Evolutionary conservation across 495 filamentous ascomycete species (phyloP).

Genomic region (Lichina pygmaea): DNA sequence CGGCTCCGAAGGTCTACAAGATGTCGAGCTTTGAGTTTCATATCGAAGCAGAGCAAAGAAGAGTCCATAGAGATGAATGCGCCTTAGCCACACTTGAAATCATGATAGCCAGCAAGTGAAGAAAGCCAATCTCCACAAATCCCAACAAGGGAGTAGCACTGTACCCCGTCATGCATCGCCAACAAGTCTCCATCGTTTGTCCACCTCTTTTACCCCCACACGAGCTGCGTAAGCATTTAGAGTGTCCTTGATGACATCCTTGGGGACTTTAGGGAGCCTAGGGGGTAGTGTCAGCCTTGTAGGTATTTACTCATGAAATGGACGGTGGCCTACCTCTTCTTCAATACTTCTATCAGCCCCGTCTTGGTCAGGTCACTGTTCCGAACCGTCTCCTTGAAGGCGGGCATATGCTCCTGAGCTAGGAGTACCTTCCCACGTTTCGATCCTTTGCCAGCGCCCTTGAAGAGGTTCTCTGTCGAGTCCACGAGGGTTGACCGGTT

Average conservation of each 20-base stretch:
- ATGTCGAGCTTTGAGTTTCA: not conserved
- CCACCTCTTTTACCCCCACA: conserved; percentile 29
- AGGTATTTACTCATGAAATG: conserved; percentile 2
- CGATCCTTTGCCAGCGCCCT: no score
- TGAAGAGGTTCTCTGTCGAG: no score
- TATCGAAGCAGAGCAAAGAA: not conserved
- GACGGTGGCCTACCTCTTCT: conserved; percentile 25
- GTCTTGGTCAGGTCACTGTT: conserved; percentile 50
- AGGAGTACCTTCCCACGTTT: not conserved
- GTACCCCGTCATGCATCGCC: not conserved
- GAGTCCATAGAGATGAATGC: not conserved
- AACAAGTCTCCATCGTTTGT: conserved; percentile 32
- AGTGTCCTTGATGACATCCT: conserved; percentile 44
- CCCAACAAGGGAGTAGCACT: no score
- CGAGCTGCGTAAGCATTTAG: conserved; percentile 41
- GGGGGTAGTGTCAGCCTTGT: not conserved
- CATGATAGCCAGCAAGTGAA: not conserved
- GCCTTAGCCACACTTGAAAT: no score
- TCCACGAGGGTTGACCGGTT: conserved; percentile 2
- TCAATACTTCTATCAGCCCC: conserved; percentile 45
- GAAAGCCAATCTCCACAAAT: not conserved
- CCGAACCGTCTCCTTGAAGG: conserved; percentile 45
- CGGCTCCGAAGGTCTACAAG: no score
- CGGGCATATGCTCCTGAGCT: conserved; percentile 21
- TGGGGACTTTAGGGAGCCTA: conserved; percentile 44